Evolutionary conservation across 768 basidiomycete genomes (phyloP).

Genomic region (Mycena leptocephala): DNA sequence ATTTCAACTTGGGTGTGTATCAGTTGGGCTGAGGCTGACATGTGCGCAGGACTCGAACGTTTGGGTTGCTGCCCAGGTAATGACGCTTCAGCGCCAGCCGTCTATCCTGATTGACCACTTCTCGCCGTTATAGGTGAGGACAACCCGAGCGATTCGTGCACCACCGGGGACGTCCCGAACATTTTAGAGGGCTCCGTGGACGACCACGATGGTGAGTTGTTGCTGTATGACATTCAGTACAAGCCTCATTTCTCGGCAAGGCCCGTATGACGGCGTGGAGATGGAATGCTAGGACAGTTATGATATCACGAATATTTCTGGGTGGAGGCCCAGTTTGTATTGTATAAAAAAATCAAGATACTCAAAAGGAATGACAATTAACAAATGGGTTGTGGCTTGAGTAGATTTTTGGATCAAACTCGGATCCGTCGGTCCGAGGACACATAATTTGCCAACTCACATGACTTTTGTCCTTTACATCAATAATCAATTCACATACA

Average conservation of each 20-base stretch:
- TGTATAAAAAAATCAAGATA: background rate
- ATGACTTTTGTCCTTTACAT: too few relatives aligned
- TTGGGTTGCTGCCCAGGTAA: conserved; percentile 74
- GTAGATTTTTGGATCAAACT: too few relatives aligned
- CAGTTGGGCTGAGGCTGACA: background rate
- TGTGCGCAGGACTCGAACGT: conserved; percentile 44
- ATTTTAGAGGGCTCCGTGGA: conserved; percentile 59
- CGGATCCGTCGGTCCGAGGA: too few relatives aligned
- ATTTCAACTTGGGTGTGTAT: background rate
- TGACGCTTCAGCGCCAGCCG: background rate
- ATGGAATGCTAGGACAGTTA: conserved; percentile 40
- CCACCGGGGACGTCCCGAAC: conserved; percentile 66
- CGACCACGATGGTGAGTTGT: conserved; percentile 64
- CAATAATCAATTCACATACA: too few relatives aligned
- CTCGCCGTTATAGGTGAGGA: conserved; percentile 72
- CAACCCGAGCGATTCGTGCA: conserved; percentile 68
- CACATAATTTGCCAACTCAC: too few relatives aligned
- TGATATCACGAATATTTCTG: background rate
- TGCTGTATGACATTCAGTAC: background rate
- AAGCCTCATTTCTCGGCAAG: background rate
- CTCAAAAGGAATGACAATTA: background rate
- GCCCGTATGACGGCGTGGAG: conserved; percentile 53
- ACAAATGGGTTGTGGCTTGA: too few relatives aligned
- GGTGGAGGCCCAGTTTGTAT: background rate
- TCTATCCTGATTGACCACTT: conserved; percentile 1